These are phyloP conservation scores for Helianthus annuus DNA, from an alignment of 129 eudicot species.

Conservation along the genomic window HanXRQr2.0-SUNRISE NC_035442.2:38509853-38510352, in stretches of 20 bases:
- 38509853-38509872: too few species aligned
- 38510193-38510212: slow-evolving; percentile 86
- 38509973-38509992: too few species aligned
- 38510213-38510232: slow-evolving; percentile 78
- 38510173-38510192: slow-evolving; percentile 90
- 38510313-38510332: not conserved
- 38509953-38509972: too few species aligned
- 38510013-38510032: not conserved
- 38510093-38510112: not conserved
- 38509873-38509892: too few species aligned
- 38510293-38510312: not conserved
- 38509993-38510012: too few species aligned
- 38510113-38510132: slow-evolving; percentile 5
- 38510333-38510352: too few species aligned
- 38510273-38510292: slow-evolving; percentile 76
- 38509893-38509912: too few species aligned
- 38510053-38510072: not conserved
- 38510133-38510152: slow-evolving; percentile 98
- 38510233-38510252: slow-evolving; percentile 76
- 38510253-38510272: slow-evolving; percentile 71
- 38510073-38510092: not conserved
- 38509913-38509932: too few species aligned
- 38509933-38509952: too few species aligned
- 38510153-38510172: slow-evolving; percentile 89
- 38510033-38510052: not conserved